Base-by-base conservation (phyloP, 1,284 basidiomycete genomes). In the Anthracocystis panici-leucophaei region DNA sequence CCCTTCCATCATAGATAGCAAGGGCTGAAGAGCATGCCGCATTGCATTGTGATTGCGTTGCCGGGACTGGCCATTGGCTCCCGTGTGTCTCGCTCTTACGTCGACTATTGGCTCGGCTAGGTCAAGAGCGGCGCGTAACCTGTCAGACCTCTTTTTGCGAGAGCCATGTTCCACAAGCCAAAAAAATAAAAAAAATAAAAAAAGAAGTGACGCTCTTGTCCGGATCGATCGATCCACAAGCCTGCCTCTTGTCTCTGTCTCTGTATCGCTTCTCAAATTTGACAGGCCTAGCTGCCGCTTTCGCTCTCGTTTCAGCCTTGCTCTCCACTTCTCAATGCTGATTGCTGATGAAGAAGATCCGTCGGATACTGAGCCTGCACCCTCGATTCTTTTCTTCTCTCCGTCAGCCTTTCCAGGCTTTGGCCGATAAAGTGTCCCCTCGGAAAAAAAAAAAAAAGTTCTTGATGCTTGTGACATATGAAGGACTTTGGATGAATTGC, bases 201-300 rank as follows among this genome's bases (percentile, higher is more conserved):
- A 25, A 10, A 27, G 31, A 42, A 38, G 35, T 38, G 35, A 38
- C 27, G 29, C 51, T 29, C 27, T 38, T 40, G 21, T 46, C 49
- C 44, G 23, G 49, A 52, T 60, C 58, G 50, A 53, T 46, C 58
- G 58, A 48, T 60, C 51, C 42, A 60, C 33, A 53, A 51, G 57
- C 48, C 29, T 16, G n/a, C n/a, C 29, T 29, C 18, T 38, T 38
- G 14, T 38, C 46, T 48, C 16, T 10, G 8, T 31, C 16, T 49
- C 48, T 49, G 27, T 31, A 0, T 46, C 25, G 12, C 46, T 20
- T 38, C 11, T 11, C 35, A 12, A 12, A 12, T 38, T 38, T 38
- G 35, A 38, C 35, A 16, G 16, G 35, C 35, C 35, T 38, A 16
- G 41, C 18, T 20, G 41, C 46, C 14, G 18, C 27, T 29, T n/a